A percentile compares a stretch with the other conserved stretches of the same genome.
phyloP scores from a whole-genome alignment of 768 basidiomycete genomes.

The Nevesoporus exiguus region DNA sequence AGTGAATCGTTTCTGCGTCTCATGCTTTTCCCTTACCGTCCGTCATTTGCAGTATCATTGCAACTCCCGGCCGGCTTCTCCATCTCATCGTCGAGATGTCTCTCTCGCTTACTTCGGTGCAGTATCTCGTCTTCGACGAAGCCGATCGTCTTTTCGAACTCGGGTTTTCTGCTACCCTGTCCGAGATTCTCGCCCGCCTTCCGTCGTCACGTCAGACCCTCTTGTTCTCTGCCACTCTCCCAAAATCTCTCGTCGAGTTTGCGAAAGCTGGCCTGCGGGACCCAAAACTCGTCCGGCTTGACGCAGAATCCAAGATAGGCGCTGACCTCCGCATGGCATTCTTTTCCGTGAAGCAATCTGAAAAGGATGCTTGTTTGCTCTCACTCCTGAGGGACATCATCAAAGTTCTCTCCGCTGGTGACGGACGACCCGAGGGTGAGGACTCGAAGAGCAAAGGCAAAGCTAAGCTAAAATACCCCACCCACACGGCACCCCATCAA shows the following conservation, averaged over 20 bases:
- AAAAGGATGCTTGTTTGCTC: slow-evolving; percentile 92
- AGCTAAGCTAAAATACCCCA: slow-evolving; percentile 41
- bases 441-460: slow-evolving; percentile 52
- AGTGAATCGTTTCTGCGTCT: slow-evolving; percentile 33
- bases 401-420: slow-evolving; percentile 60
- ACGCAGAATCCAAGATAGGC: slow-evolving; percentile 95
- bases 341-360: slow-evolving; percentile 85
- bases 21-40: slow-evolving; percentile 11
- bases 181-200: slow-evolving; percentile 87
- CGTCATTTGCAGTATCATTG: slow-evolving; percentile 69
- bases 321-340: slow-evolving; percentile 92
- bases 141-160: slow-evolving; percentile 98
- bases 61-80: slow-evolving; percentile 95
- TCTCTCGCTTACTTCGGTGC: slow-evolving; percentile 78
- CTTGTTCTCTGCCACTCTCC: slow-evolving; percentile 94
- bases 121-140: slow-evolving; percentile 95
- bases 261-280: slow-evolving; percentile 95
- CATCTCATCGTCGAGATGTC: slow-evolving; percentile 98
- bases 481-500: slow-evolving; percentile 77
- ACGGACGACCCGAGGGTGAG: slow-evolving; percentile 20
- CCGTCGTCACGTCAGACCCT: slow-evolving; percentile 86
- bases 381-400: slow-evolving; percentile 84
- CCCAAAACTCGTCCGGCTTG: slow-evolving; percentile 93
- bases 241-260: slow-evolving; percentile 94
- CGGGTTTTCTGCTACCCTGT: slow-evolving; percentile 91